phyloP scores from a whole-genome alignment of 805 yeast species.

The Henningerozyma blattae region DNA sequence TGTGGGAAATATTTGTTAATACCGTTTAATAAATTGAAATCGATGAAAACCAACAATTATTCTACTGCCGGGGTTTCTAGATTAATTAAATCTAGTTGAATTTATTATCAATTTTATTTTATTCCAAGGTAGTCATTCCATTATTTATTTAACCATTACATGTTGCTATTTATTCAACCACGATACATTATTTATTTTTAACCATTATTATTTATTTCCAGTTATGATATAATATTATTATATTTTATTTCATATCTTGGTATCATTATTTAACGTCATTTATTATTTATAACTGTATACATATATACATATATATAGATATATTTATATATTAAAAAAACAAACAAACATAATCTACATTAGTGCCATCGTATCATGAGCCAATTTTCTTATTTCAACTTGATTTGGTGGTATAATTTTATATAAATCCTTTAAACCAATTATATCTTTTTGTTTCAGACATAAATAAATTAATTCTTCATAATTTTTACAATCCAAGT shows the following conservation, averaged over 20 bases:
- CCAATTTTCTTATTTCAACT: slow-evolving; percentile 12
- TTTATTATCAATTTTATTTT: no score
- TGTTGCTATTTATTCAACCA: no score
- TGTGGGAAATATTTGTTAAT: slow-evolving; percentile 13
- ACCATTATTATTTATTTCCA: background rate
- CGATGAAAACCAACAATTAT: no score
- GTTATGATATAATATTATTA: background rate
- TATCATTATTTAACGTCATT: background rate
- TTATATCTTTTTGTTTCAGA: slow-evolving; percentile 16
- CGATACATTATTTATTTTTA: background rate
- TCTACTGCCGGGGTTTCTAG: no score
- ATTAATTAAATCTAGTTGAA: no score
- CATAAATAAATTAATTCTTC: slow-evolving; percentile 31
- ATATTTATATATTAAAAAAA: no score
- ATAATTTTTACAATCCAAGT: slow-evolving; percentile 39
- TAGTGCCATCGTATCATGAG: slow-evolving; percentile 11
- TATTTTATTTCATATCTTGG: background rate
- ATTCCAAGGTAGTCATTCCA: no score
- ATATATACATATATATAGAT: no score
- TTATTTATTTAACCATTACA: no score
- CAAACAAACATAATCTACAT: no score
- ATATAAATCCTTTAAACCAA: slow-evolving; percentile 13
- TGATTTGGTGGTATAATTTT: slow-evolving; percentile 17
- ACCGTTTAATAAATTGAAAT: slow-evolving; percentile 10
- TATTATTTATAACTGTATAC: background rate